Evolutionary conservation across 768 basidiomycete species (phyloP).

Genomic region (Chalciporus piperatus): DNA sequence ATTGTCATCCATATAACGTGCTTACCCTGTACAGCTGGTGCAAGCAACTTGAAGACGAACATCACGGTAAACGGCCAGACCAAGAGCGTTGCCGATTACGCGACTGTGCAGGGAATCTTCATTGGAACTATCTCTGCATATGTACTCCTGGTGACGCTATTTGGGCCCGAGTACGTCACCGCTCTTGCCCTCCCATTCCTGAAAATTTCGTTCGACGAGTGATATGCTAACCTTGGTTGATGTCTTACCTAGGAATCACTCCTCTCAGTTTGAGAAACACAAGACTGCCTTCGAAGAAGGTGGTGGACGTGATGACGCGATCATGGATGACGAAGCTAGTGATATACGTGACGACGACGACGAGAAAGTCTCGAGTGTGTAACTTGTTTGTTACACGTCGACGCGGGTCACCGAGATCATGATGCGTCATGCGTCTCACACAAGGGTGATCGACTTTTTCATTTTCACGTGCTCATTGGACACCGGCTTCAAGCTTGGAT

Average conservation of each 20-base stretch:
- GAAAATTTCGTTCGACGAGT: not conserved
- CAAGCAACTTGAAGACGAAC: conserved; percentile 49
- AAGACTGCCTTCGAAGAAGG: conserved; percentile 80
- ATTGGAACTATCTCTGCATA: conserved; percentile 81
- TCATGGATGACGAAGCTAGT: conserved; percentile 19
- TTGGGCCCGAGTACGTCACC: conserved; percentile 70
- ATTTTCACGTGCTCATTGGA: too few relatives aligned
- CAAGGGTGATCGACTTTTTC: too few relatives aligned
- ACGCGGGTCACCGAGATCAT: not conserved
- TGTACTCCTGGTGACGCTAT: conserved; percentile 67
- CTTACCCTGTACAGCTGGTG: conserved; percentile 47
- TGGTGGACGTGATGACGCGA: conserved; percentile 52
- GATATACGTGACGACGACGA: conserved; percentile 14
- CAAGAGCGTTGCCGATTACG: conserved; percentile 58
- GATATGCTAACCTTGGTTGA: not conserved
- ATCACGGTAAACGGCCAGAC: conserved; percentile 39
- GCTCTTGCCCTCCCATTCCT: not conserved
- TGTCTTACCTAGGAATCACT: conserved; percentile 50
- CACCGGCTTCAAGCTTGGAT: too few relatives aligned
- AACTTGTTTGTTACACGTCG: not conserved
- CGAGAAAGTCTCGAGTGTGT: conserved; percentile 19
- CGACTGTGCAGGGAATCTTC: conserved; percentile 83
- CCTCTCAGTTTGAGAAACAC: conserved; percentile 81
- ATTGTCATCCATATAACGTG: not conserved
- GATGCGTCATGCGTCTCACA: not conserved